Conservation (phyloP, 2,329 filamentous ascomycete species). For the Neonectria faginata region DNA sequence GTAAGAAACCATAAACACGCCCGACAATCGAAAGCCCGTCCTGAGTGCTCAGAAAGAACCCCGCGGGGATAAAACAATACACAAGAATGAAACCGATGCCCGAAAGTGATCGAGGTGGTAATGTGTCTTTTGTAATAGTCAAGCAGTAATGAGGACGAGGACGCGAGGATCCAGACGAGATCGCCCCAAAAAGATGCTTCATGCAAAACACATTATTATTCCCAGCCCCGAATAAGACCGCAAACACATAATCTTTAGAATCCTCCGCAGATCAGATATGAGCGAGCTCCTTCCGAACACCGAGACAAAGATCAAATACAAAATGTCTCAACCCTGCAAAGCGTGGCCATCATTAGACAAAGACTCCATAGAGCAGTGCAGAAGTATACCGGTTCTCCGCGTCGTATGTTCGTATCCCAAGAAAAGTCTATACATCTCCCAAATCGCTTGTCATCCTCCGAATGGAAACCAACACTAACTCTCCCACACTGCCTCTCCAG, state of each 20-base stretch:
- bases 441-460: conserved; percentile 42
- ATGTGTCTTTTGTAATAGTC: conserved; percentile 37
- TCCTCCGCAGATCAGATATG: conserved; percentile 33
- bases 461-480: conserved; percentile 47
- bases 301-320: conserved; percentile 46
- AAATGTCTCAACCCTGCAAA: conserved; percentile 47
- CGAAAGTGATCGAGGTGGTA: conserved; percentile 39
- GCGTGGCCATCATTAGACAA: conserved; percentile 48
- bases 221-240: conserved; percentile 46
- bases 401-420: conserved; percentile 53
- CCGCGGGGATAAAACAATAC: conserved; percentile 32
- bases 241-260: conserved; percentile 37
- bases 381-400: conserved; percentile 48
- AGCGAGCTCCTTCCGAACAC: conserved; percentile 44
- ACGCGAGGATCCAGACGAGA: conserved; percentile 43
- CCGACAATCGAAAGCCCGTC: conserved; percentile 38
- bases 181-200: conserved; percentile 42
- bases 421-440: conserved; percentile 52
- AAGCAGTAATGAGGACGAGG: conserved; percentile 36
- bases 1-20: conserved; percentile 55
- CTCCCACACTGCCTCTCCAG: conserved; percentile 51
- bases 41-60: conserved; percentile 11
- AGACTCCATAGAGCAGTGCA: conserved; percentile 49
- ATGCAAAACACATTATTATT: conserved; percentile 50
- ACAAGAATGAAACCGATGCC: conserved; percentile 27